phyloP scores from a whole-genome alignment of 1,284 basidiomycete species.

The Pseudomicrostroma phylloplanum region DNA sequence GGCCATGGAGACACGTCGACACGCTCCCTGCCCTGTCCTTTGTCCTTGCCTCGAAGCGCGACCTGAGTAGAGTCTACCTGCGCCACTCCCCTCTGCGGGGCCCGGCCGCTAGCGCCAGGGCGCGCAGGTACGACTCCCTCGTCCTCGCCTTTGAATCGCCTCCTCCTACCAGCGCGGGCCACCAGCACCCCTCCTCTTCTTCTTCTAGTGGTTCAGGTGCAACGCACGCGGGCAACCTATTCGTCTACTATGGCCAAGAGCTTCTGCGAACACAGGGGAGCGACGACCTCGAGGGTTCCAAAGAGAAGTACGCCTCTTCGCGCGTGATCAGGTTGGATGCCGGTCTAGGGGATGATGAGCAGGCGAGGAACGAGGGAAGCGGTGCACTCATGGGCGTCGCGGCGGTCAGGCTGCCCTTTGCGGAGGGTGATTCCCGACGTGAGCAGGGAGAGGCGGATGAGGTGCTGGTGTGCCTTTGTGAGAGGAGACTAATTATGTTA shows the following conservation, averaged over 20 bases:
- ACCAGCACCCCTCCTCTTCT: slow-evolving; percentile 11
- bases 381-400: neutral
- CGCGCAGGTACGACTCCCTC: slow-evolving; percentile 10
- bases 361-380: neutral
- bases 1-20: slow-evolving; percentile 65
- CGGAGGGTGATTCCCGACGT: neutral
- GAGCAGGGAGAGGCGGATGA: neutral
- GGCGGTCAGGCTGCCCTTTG: neutral
- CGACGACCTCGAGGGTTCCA: neutral
- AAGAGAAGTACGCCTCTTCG: neutral
- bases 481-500: neutral
- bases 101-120: neutral
- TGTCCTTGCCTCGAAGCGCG: slow-evolving; percentile 78
- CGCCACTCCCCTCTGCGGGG: neutral
- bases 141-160: slow-evolving; percentile 30
- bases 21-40: slow-evolving; percentile 86
- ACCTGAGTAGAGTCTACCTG: slow-evolving; percentile 11
- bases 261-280: neutral
- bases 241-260: slow-evolving; percentile 24
- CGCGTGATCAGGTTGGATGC: neutral
- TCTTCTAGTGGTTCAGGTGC: neutral
- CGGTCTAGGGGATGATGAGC: neutral
- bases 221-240: slow-evolving; percentile 31
- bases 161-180: slow-evolving; percentile 22
- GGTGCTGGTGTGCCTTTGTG: slow-evolving; percentile 1